Evolutionary conservation across 2,329 filamentous ascomycete genomes (phyloP), one percentile per base, ranked within the genome.

Genomic region (Cordyceps cateniannulata): DNA sequence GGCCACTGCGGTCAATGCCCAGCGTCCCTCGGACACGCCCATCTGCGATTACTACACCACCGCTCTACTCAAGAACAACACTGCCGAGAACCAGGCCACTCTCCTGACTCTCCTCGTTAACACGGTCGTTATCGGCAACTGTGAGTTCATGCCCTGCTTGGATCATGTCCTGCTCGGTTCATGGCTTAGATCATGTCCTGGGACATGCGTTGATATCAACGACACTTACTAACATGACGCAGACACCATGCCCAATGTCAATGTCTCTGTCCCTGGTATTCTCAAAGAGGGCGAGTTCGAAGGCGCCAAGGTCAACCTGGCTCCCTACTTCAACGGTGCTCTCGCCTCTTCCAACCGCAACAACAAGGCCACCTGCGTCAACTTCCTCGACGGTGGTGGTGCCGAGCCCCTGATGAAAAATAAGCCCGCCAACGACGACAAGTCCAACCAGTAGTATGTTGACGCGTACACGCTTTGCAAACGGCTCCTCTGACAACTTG

Each of bases 11-110:
- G 67, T 63, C 53, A 77, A 59, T n/a, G 57, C 78, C 22, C 78
- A 83, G 69, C 77, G 81, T 49, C 80, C 80, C 3, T 55, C 69
- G 14, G 76, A 81, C 66, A 76, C 69, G 3, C 78, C 81, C 62
- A 81, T 87, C 65, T 87, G 84, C 71, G 84, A 86, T 73, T 85
- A 85, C 71, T 87, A 87, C 72, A 85, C 84, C 38, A 83, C 76
- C 3, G 79, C 80, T n/a, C 70, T 86, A 12, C 75, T 86, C 59
- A 81, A 77, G 69, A 75, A 83, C 44, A 86, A 85, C 74, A 85
- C 79, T 42, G 80, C 81, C 20, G 77, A 74, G 32, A 86, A 85
- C 69, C 84, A 87, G 69, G 72, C 76, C 59, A 80, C 76, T 1
- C 73, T 86, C 2, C 66, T 87, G 66, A 83, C 79, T 2, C 72